Evolutionary conservation across 805 yeast genomes (phyloP), one percentile per base, ranked within the genome.

Genomic region (Alloascoidea hylecoeti): DNA sequence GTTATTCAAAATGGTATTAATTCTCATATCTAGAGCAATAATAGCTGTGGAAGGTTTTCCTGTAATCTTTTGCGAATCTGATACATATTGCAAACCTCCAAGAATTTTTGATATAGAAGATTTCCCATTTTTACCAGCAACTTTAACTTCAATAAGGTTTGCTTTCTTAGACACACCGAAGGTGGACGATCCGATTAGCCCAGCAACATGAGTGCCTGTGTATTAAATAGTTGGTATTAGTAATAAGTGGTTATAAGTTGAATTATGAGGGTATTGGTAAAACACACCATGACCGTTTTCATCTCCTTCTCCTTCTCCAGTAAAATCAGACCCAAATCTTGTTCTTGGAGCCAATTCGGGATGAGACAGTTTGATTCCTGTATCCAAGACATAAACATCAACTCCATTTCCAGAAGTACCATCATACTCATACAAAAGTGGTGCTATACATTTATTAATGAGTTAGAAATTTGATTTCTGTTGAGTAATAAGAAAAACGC

Each of bases 81-180:
- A 82, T 0, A 81, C 75, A 52, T 64, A 79, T 47, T 80, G 82
- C 16, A 82, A 55, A 0, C 83, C 82, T 0, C 75, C 63, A 36
- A 82, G 64, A 0, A 81, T 78, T 1, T 76, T 68, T 18, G 79
- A 68, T 41, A 81, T 56, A 0, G 75, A 66, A 0, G 95, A 96
- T 18, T 73, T 71, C 0, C 96, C 96, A 32, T 53, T 52, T 4
- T 54, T 56, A 44, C 78, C 76, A 38, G 85, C 61, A 0, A 84
- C 86, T 50, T 86, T 88, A 9, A 89, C 74, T 17, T 80, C 92
- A 5, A 81, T 61, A 5, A 86, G 51, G 5, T 63, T 61, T 13
- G 71, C 72, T 33, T 69, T 56, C 53, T 88, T 86, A 14, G 95
- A 84, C 2, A 84, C 92, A 4, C 96, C 96, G 58, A 63, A 86